Evolutionary conservation across 1,284 basidiomycete species (phyloP).

Genomic region (Afroboletus lepidellus): DNA sequence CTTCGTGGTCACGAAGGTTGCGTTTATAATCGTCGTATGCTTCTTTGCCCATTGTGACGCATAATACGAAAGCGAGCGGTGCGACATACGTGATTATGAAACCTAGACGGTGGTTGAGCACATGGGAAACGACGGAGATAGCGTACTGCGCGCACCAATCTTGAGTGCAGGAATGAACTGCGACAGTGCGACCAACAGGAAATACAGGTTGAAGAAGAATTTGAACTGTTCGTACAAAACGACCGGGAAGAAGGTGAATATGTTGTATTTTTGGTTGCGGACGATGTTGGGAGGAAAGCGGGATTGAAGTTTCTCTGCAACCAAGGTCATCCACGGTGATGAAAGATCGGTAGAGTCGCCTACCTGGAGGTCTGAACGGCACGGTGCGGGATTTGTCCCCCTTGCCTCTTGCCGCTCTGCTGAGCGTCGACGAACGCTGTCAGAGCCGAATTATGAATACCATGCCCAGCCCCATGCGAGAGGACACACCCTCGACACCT

Average conservation of each 20-base stretch:
- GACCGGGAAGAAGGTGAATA: constrained; percentile 91
- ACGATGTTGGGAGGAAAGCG: constrained; percentile 84
- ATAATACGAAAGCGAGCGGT: constrained; percentile 92
- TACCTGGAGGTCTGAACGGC: constrained; percentile 74
- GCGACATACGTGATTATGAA: constrained; percentile 97
- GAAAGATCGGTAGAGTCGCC: constrained; percentile 17
- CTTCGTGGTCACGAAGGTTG: constrained; percentile 87
- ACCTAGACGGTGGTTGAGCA: constrained; percentile 45
- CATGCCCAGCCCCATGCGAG: background rate
- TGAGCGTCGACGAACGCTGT: constrained; percentile 35
- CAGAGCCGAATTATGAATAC: constrained; percentile 1
- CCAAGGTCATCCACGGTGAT: background rate
- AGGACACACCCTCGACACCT: constrained; percentile 24
- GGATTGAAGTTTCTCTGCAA: constrained; percentile 64
- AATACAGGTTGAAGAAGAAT: constrained; percentile 99
- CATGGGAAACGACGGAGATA: background rate
- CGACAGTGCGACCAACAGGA: constrained; percentile 92
- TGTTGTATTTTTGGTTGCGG: constrained; percentile 97
- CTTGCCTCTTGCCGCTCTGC: constrained; percentile 29
- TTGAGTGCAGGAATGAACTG: constrained; percentile 96
- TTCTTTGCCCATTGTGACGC: constrained; percentile 97
- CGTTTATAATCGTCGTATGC: constrained; percentile 98
- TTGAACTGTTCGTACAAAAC: constrained; percentile 99
- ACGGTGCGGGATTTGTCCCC: constrained; percentile 77
- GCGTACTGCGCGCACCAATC: constrained; percentile 63